A percentile compares a stretch with the other conserved stretches of the same genome.
Conservation (phyloP, 495 filamentous ascomycete genomes). For the Tirmania nivea region DNA sequence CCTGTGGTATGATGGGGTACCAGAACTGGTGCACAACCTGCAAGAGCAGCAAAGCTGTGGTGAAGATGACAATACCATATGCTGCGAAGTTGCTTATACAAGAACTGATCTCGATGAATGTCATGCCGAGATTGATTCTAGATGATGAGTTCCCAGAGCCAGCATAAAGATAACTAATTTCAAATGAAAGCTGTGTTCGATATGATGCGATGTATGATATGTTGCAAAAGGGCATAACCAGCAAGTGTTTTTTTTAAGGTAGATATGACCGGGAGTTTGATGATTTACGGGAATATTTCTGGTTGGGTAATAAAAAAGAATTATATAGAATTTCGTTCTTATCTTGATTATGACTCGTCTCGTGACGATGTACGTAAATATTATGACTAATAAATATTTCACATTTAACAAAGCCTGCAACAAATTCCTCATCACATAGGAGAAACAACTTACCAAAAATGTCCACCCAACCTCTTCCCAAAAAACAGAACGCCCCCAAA, state of each 20-base stretch:
- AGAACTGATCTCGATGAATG: slow-evolving; percentile 94
- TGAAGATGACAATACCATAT: slow-evolving; percentile 93
- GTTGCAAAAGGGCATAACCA: not conserved
- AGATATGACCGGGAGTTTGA: too few species aligned
- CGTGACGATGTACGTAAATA: too few species aligned
- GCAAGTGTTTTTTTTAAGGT: not conserved
- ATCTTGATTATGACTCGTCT: not conserved
- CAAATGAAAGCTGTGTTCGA: not conserved
- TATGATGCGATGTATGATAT: not conserved
- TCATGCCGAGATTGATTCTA: slow-evolving; percentile 61
- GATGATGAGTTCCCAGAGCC: slow-evolving; percentile 66
- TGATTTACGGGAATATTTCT: not conserved
- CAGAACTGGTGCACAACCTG: slow-evolving; percentile 83
- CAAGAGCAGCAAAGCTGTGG: slow-evolving; percentile 54
- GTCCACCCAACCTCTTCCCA: too few species aligned
- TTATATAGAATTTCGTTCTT: not conserved
- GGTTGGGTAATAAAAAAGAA: not conserved
- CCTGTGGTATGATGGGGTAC: slow-evolving; percentile 86
- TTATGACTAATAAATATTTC: too few species aligned
- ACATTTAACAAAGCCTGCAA: too few species aligned
- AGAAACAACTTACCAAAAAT: too few species aligned
- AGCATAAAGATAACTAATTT: not conserved
- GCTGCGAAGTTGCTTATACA: slow-evolving; percentile 93
- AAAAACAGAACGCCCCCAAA: too few species aligned
- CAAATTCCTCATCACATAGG: too few species aligned